phyloP scores from a whole-genome alignment of 306 rosid species.

The Vigna nakashimae region DNA sequence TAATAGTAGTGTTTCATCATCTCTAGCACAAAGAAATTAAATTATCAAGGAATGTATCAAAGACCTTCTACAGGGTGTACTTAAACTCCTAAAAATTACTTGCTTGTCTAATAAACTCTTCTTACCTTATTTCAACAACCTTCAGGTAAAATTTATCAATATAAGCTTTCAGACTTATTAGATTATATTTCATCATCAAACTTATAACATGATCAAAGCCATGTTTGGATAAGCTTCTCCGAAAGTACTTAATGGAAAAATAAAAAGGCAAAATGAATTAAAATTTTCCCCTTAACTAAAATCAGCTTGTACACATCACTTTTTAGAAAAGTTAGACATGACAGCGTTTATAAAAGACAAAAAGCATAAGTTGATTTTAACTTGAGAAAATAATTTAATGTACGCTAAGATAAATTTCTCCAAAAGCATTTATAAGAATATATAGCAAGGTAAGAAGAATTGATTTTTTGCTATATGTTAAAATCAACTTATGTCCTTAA shows the following conservation, averaged over 20 bases:
- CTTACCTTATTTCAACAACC: background rate
- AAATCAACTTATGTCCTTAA: background rate
- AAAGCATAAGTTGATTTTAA: background rate
- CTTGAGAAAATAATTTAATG: background rate
- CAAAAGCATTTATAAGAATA: background rate
- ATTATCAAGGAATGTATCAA: background rate
- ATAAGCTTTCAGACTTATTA: background rate
- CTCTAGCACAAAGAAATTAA: constrained; percentile 21
- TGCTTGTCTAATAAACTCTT: background rate
- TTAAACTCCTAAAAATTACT: background rate
- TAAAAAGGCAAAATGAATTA: background rate
- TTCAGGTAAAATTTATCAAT: background rate
- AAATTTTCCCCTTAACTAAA: background rate
- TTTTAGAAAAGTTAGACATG: background rate
- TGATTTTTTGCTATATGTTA: background rate
- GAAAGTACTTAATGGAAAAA: background rate
- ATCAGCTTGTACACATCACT: background rate
- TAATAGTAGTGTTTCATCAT: background rate
- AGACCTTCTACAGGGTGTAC: background rate
- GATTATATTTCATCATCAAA: background rate
- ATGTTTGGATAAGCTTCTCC: background rate
- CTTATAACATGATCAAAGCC: background rate
- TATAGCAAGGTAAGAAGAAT: background rate
- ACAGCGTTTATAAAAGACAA: background rate
- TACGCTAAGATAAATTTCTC: background rate